Base-by-base conservation (phyloP, 2,329 filamentous ascomycete genomes). In the Zasmidium citrigriseum region DNA sequence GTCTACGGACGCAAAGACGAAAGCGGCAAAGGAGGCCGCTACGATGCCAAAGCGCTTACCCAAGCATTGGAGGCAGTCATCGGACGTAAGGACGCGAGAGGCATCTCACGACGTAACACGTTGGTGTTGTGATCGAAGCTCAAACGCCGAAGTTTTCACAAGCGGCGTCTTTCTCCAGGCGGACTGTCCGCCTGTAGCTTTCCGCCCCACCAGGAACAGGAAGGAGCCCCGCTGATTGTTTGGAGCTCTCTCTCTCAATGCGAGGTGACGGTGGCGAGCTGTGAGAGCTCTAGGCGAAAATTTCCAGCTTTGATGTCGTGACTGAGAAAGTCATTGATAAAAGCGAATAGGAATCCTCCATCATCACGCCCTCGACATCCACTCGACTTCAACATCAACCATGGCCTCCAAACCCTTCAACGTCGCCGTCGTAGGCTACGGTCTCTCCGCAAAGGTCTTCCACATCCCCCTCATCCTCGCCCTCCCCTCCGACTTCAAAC, bases 41-140 rank as follows among this genome's bases (percentile, higher is more conserved):
- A 96, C 73, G 93, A 97, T 74, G 82, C 87, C 55, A 87, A 83
- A 54, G 92, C 86, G 0, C 74, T 97, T 62, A 80, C 82, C 2
- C 88, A 91, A 72, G 89, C 90, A 1, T 75, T 97, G 45, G 89
- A 92, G 74, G 86, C 87, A 0, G 88, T 96, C 9, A 78, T 96
- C 56, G 91, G 90, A 0, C 85, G 80, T 61, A 82, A 82, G n/a
- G 83, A 86, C 71, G 74, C 76, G 1, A 79, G 81, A 70, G 71
- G 69, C 23, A 72, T 76, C 62, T 83, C 79, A 66, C 76, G 86
- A 66, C 76, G 86, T 60, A 88, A 89, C 74, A 89, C 86, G 21
- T 29, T 55, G 24, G 44, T 61, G 24, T 29, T 38, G 18, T 58
- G 55, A 61, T 7, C 7, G 27, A 29, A 14, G 14, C 7, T 34